Base-by-base conservation (phyloP, 2,329 filamentous ascomycete species). In the Sordariomycetes sp. region DNA sequence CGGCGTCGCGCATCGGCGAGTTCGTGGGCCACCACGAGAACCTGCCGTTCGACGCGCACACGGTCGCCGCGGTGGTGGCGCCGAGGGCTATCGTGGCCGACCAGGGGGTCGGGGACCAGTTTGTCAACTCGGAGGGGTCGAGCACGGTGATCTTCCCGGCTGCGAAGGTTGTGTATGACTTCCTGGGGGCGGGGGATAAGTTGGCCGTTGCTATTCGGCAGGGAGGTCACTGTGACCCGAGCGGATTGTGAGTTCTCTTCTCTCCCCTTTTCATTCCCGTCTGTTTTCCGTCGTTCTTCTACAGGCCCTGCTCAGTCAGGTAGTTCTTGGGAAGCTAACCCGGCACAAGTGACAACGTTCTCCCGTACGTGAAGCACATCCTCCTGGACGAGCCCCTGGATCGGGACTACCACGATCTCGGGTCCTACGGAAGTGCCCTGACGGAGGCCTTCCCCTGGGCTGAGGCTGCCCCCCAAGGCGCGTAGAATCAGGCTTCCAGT, bases 11-110 rank as follows among this genome's bases (percentile, higher is more conserved):
- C 43, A 77, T 82, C 57, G 76, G 79, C 55, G 88, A 77, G 12
- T 73, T 76, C 61, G 72, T 76, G 77, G 81, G 86, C 74, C 77
- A 71, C 62, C 72, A 74, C 59, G 75, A 76, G 64, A 74, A 75
- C 64, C 70, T 83, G 52, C 79, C 81, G 2, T 77, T 78, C 61
- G 81, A 83, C 63, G 80, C 82, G 54, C 81, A 84, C 67, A 76
- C 78, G 62, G 75, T 84, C 50, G 80, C 78, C n/a, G 80, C 74
- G 8, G 72, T 82, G 22, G 73, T 83, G 32, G 79, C 79, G n/a
- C 81, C 81, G 2, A 70, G 80, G 24, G 79, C 79, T 2, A 67
- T 84, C 7, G 70, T 81, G 22, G 76, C 80, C 25, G 79, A 82
- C 56, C 80, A 83, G 66, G 79, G 80, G 18, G 76, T 75, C 0